Conservation (phyloP, 176 grass and related monocot species). For the Phragmites australis region DNA sequence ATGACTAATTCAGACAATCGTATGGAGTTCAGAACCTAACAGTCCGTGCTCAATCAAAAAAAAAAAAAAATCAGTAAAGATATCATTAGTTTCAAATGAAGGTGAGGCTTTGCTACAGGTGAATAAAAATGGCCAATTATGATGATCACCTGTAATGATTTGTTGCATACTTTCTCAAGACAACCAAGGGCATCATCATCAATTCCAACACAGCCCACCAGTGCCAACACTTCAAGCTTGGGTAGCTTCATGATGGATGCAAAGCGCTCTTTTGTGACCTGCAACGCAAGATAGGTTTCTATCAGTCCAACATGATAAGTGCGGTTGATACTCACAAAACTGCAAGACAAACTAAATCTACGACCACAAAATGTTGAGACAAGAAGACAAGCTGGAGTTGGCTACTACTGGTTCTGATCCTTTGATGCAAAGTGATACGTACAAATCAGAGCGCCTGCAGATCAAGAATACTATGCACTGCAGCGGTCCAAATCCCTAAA, state of each 20-base stretch:
- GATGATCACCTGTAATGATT: constrained; percentile 64
- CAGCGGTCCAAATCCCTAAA: neutral
- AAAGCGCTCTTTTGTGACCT: constrained; percentile 71
- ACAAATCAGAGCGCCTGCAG: constrained; percentile 20
- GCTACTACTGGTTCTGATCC: neutral
- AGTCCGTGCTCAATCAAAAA: neutral
- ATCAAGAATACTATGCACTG: constrained; percentile 28
- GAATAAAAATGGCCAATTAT: neutral
- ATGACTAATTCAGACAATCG: neutral
- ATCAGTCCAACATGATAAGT: constrained; percentile 4
- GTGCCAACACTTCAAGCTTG: constrained; percentile 56
- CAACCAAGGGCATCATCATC: constrained; percentile 56
- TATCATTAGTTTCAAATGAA: neutral
- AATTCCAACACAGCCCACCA: constrained; percentile 64
- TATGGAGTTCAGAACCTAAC: neutral
- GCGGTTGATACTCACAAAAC: neutral
- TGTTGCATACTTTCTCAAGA: constrained; percentile 61
- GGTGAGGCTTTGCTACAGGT: neutral
- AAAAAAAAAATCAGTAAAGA: neutral
- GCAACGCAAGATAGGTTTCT: constrained; percentile 16
- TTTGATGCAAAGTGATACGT: neutral
- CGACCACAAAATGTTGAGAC: neutral
- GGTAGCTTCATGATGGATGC: constrained; percentile 62
- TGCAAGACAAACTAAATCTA: too few relatives aligned
- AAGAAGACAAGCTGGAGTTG: neutral